These are phyloP conservation scores for Penicillium salamii DNA, from an alignment of 495 filamentous ascomycete species.

Conservation along the genomic window DNA sequence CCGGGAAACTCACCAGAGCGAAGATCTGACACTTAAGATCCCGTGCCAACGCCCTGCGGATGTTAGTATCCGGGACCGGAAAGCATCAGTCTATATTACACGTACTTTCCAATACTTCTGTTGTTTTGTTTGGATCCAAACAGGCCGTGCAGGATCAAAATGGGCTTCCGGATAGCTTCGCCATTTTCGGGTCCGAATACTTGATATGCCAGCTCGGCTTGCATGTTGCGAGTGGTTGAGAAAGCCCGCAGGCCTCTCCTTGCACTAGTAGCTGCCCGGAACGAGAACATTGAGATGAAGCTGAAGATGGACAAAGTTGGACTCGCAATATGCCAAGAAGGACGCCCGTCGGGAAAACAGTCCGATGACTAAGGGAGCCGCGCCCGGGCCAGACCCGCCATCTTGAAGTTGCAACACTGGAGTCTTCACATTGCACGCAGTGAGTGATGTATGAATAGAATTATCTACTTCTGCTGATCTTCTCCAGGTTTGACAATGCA, in stretches of 20 bases:
- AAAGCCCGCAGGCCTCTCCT: constrained; percentile 28
- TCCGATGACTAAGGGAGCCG: constrained; percentile 9
- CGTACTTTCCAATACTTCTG: constrained; percentile 93
- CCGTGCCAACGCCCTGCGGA: constrained; percentile 68
- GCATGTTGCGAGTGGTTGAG: constrained; percentile 31
- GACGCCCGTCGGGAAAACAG: constrained; percentile 11
- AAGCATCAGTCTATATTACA: too few species aligned
- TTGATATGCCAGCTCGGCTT: constrained; percentile 39
- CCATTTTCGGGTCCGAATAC: constrained; percentile 40
- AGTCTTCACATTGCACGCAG: too few species aligned
- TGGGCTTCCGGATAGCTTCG: constrained; percentile 51
- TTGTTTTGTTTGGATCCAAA: constrained; percentile 98
- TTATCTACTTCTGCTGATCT: too few species aligned
- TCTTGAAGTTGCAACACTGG: too few species aligned
- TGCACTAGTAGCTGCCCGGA: constrained; percentile 19
- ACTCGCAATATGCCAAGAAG: background rate
- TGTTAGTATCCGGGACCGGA: constrained; percentile 19
- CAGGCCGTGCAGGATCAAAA: constrained; percentile 88
- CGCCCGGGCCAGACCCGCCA: too few species aligned
- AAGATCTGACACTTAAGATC: constrained; percentile 82
- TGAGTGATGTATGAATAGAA: too few species aligned
- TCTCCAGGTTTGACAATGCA: background rate
- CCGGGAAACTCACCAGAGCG: constrained; percentile 60
- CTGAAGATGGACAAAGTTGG: constrained; percentile 1
- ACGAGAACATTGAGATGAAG: constrained; percentile 14